phyloP scores from a whole-genome alignment of 1,139 yeast genomes.

The Geotrichum histeridarum region DNA sequence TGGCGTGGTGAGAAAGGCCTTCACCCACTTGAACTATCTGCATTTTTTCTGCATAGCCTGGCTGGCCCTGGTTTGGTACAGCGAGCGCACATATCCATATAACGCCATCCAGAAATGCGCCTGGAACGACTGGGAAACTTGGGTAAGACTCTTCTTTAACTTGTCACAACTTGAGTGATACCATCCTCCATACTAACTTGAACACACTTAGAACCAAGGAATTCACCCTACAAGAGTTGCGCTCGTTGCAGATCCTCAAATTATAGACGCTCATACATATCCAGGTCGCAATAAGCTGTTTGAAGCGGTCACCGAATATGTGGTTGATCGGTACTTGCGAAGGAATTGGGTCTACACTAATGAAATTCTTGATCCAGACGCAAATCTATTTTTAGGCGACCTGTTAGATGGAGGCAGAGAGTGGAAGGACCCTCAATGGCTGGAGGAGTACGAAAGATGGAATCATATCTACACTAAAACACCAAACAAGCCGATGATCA shows the following conservation, averaged over 20 bases:
- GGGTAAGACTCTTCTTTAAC: background rate
- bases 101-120: constrained; percentile 48
- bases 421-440: constrained; percentile 70
- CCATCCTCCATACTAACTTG: too few relatives aligned
- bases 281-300: constrained; percentile 38
- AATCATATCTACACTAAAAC: constrained; percentile 54
- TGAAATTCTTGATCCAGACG: constrained; percentile 60
- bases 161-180: too few relatives aligned
- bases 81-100: constrained; percentile 56
- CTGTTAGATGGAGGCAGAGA: constrained; percentile 93
- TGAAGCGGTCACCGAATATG: constrained; percentile 35
- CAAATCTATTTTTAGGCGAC: constrained; percentile 80
- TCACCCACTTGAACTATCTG: constrained; percentile 6
- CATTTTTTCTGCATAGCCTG: constrained; percentile 39
- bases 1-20: background rate
- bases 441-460: constrained; percentile 66
- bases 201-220: background rate
- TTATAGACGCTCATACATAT: constrained; percentile 71
- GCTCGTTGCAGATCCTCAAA: constrained; percentile 86
- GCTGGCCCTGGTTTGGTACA: constrained; percentile 50
- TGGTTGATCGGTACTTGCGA: constrained; percentile 72
- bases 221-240: constrained; percentile 50
- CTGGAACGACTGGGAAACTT: constrained; percentile 66
- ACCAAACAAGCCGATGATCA: constrained; percentile 43
- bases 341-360: constrained; percentile 68